A percentile compares a stretch with the other conserved stretches of the same genome.
These are phyloP conservation scores for Trametes hirsuta DNA, from an alignment of 1,284 basidiomycete species.

Conservation along the genomic window DNA sequence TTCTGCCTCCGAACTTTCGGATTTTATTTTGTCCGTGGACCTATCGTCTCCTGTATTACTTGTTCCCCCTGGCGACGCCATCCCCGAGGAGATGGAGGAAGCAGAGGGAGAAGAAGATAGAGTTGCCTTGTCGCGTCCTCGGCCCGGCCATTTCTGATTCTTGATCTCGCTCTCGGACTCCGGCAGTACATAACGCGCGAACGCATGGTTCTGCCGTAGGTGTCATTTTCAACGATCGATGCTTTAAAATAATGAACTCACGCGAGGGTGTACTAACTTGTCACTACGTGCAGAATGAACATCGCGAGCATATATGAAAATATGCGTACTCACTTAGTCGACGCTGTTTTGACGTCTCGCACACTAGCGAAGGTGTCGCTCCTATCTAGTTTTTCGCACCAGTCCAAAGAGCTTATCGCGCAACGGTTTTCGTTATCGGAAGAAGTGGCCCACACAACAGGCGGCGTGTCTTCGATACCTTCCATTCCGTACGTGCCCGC, in stretches of 20 bases:
- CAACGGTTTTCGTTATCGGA: too few relatives aligned
- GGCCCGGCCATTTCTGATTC: constrained; percentile 20
- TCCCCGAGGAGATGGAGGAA: not conserved
- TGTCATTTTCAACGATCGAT: not conserved
- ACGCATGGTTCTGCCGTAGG: constrained; percentile 22
- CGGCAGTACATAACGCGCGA: constrained; percentile 28
- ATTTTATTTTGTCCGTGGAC: not conserved
- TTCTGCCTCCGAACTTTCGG: not conserved
- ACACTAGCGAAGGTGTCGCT: constrained; percentile 14
- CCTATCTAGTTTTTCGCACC: not conserved
- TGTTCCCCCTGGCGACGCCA: not conserved
- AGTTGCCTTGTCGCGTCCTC: constrained; percentile 2
- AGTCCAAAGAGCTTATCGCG: not conserved
- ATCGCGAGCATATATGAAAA: not conserved
- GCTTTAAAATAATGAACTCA: not conserved
- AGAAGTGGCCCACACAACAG: too few relatives aligned
- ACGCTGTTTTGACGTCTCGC: constrained; percentile 28
- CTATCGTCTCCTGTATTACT: not conserved
- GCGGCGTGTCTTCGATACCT: not conserved
- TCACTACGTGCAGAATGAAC: constrained; percentile 13
- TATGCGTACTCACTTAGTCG: constrained; percentile 16
- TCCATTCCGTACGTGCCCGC: constrained; percentile 16
- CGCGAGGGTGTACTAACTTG: constrained; percentile 25
- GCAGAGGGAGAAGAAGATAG: not conserved
- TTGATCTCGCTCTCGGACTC: constrained; percentile 25